Conservation (phyloP, 2,329 filamentous ascomycete species). For the Xylaria sp. region DNA sequence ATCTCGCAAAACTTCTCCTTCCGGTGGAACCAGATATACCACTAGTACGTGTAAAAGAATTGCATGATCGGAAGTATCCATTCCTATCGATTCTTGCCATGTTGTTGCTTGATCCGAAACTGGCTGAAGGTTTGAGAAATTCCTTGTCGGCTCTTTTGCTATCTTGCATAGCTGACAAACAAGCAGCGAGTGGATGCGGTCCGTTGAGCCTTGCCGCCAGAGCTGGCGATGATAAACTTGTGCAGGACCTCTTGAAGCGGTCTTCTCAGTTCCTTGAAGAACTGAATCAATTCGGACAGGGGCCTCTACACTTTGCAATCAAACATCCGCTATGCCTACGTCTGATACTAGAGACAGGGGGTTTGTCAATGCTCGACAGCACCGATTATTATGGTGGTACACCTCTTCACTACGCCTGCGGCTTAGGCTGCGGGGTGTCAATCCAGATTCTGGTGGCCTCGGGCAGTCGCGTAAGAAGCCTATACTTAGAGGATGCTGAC, state of each 20-base stretch:
- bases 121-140: constrained; percentile 20
- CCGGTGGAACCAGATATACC: not conserved
- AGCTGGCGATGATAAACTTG: constrained; percentile 8
- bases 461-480: not conserved
- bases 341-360: constrained; percentile 4
- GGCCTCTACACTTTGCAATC: not conserved
- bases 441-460: not conserved
- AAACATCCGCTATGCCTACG: constrained; percentile 5
- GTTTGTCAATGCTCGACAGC: not conserved
- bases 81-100: not conserved
- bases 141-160: not conserved
- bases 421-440: not conserved
- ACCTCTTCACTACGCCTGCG: not conserved
- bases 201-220: constrained; percentile 20
- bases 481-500: not conserved
- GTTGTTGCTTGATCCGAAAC: not conserved
- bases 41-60: not conserved
- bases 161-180: not conserved
- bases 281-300: not conserved
- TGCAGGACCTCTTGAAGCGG: constrained; percentile 4
- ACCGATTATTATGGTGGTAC: not conserved
- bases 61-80: no score
- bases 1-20: not conserved
- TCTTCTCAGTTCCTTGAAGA: constrained; percentile 12
- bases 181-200: constrained; percentile 21